Base-by-base conservation (phyloP, 352 stramenopile genomes). In the Thalassiosira mediterranea region DNA sequence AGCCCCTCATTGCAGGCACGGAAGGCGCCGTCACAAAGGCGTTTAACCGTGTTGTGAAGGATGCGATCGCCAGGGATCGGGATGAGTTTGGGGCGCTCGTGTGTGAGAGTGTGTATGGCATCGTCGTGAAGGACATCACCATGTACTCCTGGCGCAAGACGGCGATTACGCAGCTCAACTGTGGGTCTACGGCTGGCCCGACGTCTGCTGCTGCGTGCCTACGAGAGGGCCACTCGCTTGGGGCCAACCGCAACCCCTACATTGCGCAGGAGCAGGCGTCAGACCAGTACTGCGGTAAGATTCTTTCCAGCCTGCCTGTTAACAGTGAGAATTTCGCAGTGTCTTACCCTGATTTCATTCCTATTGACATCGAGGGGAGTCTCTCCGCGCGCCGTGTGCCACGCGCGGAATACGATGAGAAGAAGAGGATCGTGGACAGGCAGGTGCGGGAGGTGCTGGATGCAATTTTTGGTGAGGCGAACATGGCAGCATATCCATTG, bases 261-360 rank as follows among this genome's bases (percentile, higher is more conserved):
- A 73, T 73, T 65, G 63, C 63, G 46, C 63, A 73, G 56, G 63
- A 73, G 19, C 52, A 64, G 52, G 51, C 51, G 11, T 53, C 40
- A 23, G 64, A 74, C 53, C 40, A 15, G 0, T 66, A 60, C 11
- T 66, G 52, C 58, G 64, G 64, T 21, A 25, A 44, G 17, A 74
- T 74, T 42, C 42, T 74, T 2, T 3, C 34, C 1, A 53, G 64
- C 0, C 53, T 74, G 17, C 52, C 52, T 0, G 44, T 56, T n/a
- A 53, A 74, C 28, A 34, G 11, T 1, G 15, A 49, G 23, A n/a
- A 66, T 8, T 74, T 74, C 64, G 64, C 64, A 21, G 51, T 49
- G 10, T 74, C 54, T 0, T 66, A 66, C 23, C 64, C 64, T 13
- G 64, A 59, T 17, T 74, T 74, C 38, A 42, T 74, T 21, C 48